Base-by-base conservation (phyloP, 345 rosid genomes). In the Salix exigua region DNA sequence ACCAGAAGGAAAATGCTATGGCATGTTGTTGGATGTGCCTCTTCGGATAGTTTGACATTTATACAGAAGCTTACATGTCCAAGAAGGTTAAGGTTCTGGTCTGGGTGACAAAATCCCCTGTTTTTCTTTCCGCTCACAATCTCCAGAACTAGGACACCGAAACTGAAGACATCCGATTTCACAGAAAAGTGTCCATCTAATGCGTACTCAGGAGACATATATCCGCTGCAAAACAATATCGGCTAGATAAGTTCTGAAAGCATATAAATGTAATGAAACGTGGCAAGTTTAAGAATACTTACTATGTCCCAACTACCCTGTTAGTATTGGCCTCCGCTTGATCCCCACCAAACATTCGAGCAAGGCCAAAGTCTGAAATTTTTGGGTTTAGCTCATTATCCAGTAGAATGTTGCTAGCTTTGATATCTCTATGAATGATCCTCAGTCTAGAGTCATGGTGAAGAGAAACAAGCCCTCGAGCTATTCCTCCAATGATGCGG, bases 361-460 rank as follows among this genome's bases (percentile, higher is more conserved):
- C 40, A 8, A 67, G 7, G 26, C 71, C 51, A 25, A 67, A 67
- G 12, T 67, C 71, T 67, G 71, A 38, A 35, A 67, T 67, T 21
- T 67, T 67, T 35, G 71, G 71, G 48, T 67, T 35, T 23, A 67
- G 21, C 19, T 46, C 51, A 42, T 42, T 42, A 42, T 42, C 46
- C 46, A 42, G 46, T 42, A 42, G 10, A 42, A 42, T 42, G 46
- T 42, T 42, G 46, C 46, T 42, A 12, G 46, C 46, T 42, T 42
- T 42, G 13, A 42, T 42, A 12, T 42, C 84, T 73, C 84, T 70
- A 10, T 82, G 77, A 19, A 78, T 60, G 5, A 74, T 74, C 50
- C 71, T 74, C n/a, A 66, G 71, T 18, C 77, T 74, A 28, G 77
- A 74, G 25, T 74, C 77, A n/a, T 74, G 71, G 31, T 74, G 77